Percentiles rank a stretch among this genome's conserved stretches.
Conservation (phyloP, 208 protist genomes). For the Leptomonas seymouri region DNA sequence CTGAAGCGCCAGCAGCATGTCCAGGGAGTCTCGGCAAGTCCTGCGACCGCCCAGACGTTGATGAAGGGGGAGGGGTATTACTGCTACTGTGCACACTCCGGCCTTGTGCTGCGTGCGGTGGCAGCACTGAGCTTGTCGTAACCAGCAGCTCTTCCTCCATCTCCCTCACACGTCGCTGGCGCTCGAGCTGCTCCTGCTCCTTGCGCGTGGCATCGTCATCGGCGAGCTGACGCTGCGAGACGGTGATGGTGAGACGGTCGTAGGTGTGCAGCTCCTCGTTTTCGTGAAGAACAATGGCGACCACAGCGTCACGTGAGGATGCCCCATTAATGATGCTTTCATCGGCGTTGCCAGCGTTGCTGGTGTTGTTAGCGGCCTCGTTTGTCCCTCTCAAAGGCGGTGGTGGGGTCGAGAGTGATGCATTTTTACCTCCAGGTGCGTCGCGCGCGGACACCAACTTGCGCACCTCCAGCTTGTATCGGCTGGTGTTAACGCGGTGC, state of each 20-base stretch:
- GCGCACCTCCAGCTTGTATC: slow-evolving; percentile 69
- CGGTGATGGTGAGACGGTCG: slow-evolving; percentile 64
- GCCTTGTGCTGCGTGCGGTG: not conserved
- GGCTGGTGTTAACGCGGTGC: slow-evolving; percentile 76
- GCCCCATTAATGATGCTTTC: not conserved
- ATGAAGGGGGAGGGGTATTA: not conserved
- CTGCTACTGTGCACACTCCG: not conserved
- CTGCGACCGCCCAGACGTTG: slow-evolving; percentile 1
- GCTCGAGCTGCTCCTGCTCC: slow-evolving; percentile 37
- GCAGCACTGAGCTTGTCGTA: not conserved
- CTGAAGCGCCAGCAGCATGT: not conserved
- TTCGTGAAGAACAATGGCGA: slow-evolving; percentile 12
- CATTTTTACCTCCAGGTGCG: slow-evolving; percentile 13
- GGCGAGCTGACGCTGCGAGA: slow-evolving; percentile 61
- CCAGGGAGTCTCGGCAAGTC: not conserved
- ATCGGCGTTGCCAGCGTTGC: not conserved
- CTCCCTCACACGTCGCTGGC: slow-evolving; percentile 39
- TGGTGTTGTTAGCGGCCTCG: not conserved
- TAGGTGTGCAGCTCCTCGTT: slow-evolving; percentile 59
- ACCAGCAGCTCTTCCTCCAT: slow-evolving; percentile 49
- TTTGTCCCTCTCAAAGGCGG: not conserved
- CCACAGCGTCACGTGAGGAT: not conserved
- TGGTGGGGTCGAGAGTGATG: not conserved
- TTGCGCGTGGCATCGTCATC: slow-evolving; percentile 46
- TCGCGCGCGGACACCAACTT: slow-evolving; percentile 22